Conservation (phyloP, 441 rosid species). For the Bruguiera hainesii region DNA sequence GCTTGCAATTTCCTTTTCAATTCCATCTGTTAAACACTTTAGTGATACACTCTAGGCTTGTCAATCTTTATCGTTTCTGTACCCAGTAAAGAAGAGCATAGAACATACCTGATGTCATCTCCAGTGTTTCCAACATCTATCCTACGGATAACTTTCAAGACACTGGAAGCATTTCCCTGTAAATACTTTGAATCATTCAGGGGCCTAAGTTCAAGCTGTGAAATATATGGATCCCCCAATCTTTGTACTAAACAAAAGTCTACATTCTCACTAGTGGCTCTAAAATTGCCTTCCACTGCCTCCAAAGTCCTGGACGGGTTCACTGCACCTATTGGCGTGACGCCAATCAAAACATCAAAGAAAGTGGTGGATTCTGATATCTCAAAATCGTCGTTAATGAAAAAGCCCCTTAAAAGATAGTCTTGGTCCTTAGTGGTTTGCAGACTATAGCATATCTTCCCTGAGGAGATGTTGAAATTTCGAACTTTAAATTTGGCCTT, state of each 20-base stretch:
- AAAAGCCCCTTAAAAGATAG: constrained; percentile 50
- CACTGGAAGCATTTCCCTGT: constrained; percentile 23
- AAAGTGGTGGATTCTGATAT: constrained; percentile 14
- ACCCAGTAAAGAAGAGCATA: neutral
- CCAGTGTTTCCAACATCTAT: constrained; percentile 37
- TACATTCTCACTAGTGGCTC: constrained; percentile 26
- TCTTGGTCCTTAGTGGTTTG: constrained; percentile 31
- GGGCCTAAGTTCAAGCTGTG: constrained; percentile 54
- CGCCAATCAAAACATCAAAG: constrained; percentile 39
- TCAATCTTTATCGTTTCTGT: neutral
- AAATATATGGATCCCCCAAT: constrained; percentile 47
- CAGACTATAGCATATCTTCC: constrained; percentile 55
- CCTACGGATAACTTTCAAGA: constrained; percentile 47
- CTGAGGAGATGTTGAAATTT: constrained; percentile 33
- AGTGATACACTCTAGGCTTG: neutral
- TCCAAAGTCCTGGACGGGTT: constrained; percentile 22
- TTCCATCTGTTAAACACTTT: neutral
- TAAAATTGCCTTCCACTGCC: constrained; percentile 52
- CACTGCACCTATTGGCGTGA: constrained; percentile 35
- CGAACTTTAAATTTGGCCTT: constrained; percentile 30
- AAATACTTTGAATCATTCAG: constrained; percentile 36
- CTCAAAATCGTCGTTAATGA: constrained; percentile 23
- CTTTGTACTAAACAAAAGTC: constrained; percentile 48
- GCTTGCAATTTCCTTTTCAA: too few species aligned
- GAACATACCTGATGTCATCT: constrained; percentile 38